Conservation (phyloP, 2,329 filamentous ascomycete genomes). For the Rhynchosporium graminicola region DNA sequence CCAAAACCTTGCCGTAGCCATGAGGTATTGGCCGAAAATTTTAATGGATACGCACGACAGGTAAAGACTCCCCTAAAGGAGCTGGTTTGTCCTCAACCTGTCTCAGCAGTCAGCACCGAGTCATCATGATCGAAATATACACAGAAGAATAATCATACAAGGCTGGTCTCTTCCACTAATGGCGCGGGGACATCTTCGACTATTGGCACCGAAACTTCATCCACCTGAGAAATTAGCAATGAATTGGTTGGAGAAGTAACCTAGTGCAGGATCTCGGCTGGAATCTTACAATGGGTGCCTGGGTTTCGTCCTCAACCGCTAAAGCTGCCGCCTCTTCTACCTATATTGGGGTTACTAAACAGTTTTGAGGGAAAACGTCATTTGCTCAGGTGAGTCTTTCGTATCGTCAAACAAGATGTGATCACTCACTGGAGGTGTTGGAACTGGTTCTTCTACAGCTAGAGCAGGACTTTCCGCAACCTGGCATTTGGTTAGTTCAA, state of each 20-base stretch:
- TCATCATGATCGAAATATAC: background rate
- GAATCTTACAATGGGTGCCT: conserved; percentile 6
- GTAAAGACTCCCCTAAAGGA: background rate
- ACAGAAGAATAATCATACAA: background rate
- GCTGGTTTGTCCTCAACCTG: conserved; percentile 15
- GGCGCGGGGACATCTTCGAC: conserved; percentile 15
- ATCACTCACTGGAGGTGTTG: background rate
- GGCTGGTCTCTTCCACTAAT: background rate
- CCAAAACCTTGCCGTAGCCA: background rate
- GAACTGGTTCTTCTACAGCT: background rate
- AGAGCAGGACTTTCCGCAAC: background rate
- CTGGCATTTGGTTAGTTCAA: background rate
- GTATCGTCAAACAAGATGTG: background rate
- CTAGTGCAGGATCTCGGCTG: background rate
- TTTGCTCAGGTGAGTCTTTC: background rate
- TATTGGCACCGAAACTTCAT: background rate
- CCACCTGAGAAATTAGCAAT: no score
- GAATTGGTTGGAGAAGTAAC: no score
- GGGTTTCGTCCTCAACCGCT: conserved; percentile 3
- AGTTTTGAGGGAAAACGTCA: background rate
- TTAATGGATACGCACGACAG: background rate
- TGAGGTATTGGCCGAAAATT: background rate
- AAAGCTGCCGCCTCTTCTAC: conserved; percentile 9
- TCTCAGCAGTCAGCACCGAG: background rate
- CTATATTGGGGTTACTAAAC: background rate